Percentiles rank a stretch among this genome's conserved stretches.
Conservation (phyloP, 2,329 filamentous ascomycete genomes). For the Sporothrix luriei region DNA sequence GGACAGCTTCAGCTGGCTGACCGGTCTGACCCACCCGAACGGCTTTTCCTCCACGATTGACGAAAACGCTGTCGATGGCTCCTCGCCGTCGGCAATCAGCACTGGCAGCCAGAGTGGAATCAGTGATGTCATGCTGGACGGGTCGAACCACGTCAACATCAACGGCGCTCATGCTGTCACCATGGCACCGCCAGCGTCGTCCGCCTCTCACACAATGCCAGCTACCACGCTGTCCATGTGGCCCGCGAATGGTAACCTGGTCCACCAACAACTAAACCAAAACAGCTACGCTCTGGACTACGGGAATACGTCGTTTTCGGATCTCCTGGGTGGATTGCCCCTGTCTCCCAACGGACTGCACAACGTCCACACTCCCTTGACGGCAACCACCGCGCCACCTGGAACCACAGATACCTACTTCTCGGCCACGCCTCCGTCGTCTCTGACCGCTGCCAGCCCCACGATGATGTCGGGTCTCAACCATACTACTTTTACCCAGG, state of each 20-base stretch:
- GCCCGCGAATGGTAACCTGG: slow-evolving; percentile 61
- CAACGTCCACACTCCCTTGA: background rate
- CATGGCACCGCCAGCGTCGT: slow-evolving; percentile 50
- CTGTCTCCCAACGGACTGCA: slow-evolving; percentile 66
- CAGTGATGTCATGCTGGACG: slow-evolving; percentile 89
- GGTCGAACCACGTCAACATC: slow-evolving; percentile 60
- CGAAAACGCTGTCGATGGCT: slow-evolving; percentile 85
- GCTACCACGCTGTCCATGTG: slow-evolving; percentile 56
- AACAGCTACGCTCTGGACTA: slow-evolving; percentile 76
- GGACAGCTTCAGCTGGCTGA: slow-evolving; percentile 81
- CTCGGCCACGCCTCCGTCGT: slow-evolving; percentile 70
- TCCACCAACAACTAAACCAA: slow-evolving; percentile 66
- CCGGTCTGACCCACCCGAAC: slow-evolving; percentile 77
- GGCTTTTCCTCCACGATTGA: slow-evolving; percentile 61
- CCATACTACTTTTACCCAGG: slow-evolving; percentile 63
- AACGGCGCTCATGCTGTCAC: slow-evolving; percentile 42
- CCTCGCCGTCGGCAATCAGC: slow-evolving; percentile 94
- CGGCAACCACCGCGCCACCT: background rate
- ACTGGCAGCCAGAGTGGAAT: slow-evolving; percentile 89
- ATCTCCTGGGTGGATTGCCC: slow-evolving; percentile 70
- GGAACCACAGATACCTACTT: slow-evolving; percentile 69
- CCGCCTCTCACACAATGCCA: slow-evolving; percentile 41
- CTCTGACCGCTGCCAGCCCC: slow-evolving; percentile 72
- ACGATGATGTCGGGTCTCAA: slow-evolving; percentile 68
- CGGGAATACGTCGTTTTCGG: slow-evolving; percentile 72